Evolutionary conservation across 257 asterid species (phyloP).

Genomic region (Fraxinus pennsylvanica): DNA sequence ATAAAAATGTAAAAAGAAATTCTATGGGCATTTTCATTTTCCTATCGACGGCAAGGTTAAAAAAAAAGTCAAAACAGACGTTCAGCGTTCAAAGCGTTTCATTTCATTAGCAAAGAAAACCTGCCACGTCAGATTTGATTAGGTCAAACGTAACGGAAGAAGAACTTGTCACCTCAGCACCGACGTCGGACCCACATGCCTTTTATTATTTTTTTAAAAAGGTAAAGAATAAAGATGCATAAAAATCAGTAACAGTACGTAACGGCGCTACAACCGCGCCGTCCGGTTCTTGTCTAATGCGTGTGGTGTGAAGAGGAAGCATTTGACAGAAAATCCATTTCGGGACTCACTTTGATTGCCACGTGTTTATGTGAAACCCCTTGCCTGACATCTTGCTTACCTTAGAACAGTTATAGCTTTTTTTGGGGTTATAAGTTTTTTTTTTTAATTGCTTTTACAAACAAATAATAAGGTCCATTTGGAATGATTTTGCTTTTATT

Average conservation of each 20-base stretch:
- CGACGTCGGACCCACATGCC: neutral
- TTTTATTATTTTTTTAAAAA: neutral
- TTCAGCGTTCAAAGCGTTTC: neutral
- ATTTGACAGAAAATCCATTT: conserved; percentile 33
- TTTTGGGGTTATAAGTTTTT: no score
- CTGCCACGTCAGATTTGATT: neutral
- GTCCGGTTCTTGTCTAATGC: conserved; percentile 50
- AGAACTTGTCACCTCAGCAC: neutral
- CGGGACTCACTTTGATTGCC: conserved; percentile 32
- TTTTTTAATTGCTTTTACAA: no score
- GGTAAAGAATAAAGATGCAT: neutral
- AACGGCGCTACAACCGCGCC: conserved; percentile 68
- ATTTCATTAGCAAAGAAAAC: neutral
- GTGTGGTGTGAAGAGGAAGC: conserved; percentile 47
- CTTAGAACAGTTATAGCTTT: conserved; percentile 21
- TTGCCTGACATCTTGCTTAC: conserved; percentile 28
- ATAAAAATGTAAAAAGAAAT: no score
- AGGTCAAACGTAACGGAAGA: neutral
- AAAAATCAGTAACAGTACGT: conserved; percentile 51
- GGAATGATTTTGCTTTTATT: no score
- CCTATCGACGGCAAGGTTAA: neutral
- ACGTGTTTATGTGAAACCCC: conserved; percentile 23
- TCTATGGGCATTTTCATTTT: neutral
- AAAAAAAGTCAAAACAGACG: neutral
- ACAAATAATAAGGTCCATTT: no score